Conservation (phyloP, 139 green algal genomes). For the Ettlia oleoabundans region DNA sequence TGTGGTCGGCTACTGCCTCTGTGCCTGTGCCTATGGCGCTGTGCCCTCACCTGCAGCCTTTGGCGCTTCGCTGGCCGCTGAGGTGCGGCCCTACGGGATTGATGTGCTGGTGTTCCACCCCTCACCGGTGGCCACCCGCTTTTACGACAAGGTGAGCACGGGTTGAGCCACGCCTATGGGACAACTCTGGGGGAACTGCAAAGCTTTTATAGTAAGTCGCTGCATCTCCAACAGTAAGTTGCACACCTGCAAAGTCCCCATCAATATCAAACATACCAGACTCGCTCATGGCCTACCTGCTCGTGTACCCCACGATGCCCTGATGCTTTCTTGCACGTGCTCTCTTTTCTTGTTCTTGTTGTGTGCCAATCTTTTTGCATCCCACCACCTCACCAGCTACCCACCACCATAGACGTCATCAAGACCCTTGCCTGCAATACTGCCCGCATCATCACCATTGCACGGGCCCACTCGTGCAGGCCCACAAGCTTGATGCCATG, state of each 20-base stretch:
- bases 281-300: too few relatives aligned
- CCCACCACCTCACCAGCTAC: background rate
- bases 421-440: background rate
- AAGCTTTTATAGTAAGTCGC: too few relatives aligned
- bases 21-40: background rate
- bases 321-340: too few relatives aligned
- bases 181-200: background rate
- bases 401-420: too few relatives aligned
- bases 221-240: too few relatives aligned
- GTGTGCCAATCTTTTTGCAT: background rate
- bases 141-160: conserved; percentile 50
- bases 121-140: conserved; percentile 90
- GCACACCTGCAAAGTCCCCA: too few relatives aligned
- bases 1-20: background rate
- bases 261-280: too few relatives aligned
- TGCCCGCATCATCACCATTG: background rate
- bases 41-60: conserved; percentile 68
- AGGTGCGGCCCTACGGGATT: conserved; percentile 83
- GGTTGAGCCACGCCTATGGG: background rate
- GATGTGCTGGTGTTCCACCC: conserved; percentile 96
- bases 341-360: too few relatives aligned
- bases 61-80: conserved; percentile 84
- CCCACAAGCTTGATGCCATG: conserved; percentile 85
- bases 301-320: too few relatives aligned
- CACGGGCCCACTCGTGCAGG: conserved; percentile 15